These are phyloP conservation scores for Cryptosporidium felis DNA, from an alignment of 169 alveolate species.

Conservation along the genomic window DNA sequence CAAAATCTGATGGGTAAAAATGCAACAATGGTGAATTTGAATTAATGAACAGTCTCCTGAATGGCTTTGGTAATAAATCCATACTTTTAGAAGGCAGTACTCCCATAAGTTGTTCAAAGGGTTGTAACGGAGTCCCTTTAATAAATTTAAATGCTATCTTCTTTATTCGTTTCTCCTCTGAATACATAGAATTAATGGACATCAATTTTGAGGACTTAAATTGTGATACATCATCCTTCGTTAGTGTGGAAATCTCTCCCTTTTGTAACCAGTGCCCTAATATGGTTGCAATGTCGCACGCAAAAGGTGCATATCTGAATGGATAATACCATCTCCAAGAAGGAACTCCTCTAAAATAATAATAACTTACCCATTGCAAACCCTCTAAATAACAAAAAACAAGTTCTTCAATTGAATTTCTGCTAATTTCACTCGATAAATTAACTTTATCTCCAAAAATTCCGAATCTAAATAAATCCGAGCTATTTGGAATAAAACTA, in stretches of 20 bases:
- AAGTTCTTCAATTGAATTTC: constrained; percentile 80
- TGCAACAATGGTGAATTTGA: constrained; percentile 74
- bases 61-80: constrained; percentile 75
- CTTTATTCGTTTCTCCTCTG: background rate
- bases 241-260: background rate
- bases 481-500: background rate
- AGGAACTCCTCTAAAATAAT: constrained; percentile 92
- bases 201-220: background rate
- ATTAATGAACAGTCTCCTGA: constrained; percentile 72
- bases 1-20: constrained; percentile 75
- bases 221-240: background rate
- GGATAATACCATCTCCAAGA: constrained; percentile 96
- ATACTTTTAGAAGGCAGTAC: constrained; percentile 77
- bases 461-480: constrained; percentile 7
- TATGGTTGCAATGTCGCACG: constrained; percentile 84
- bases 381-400: constrained; percentile 92
- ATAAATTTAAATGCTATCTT: constrained; percentile 16
- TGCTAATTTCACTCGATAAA: background rate
- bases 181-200: constrained; percentile 12
- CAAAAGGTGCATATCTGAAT: constrained; percentile 92
- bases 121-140: constrained; percentile 74
- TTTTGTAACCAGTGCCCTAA: constrained; percentile 57
- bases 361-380: constrained; percentile 93
- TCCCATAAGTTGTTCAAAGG: constrained; percentile 79
- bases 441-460: constrained; percentile 21